Evolutionary conservation across 208 protist genomes (phyloP).

Genomic region (Herpetomonas samuelpessoai): DNA sequence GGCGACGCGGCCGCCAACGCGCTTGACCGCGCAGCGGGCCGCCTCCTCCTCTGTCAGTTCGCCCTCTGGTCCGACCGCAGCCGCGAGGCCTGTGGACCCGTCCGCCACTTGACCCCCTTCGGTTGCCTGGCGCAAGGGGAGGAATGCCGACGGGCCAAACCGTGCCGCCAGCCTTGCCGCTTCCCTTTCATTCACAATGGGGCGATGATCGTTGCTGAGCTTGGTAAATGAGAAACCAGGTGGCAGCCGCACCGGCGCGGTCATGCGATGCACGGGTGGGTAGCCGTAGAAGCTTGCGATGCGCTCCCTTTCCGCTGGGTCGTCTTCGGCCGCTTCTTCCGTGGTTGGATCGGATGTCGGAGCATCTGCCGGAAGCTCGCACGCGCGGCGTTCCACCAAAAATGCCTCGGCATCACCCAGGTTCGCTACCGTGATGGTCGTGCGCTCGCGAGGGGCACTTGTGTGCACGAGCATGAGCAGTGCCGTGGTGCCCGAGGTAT

Average conservation of each 20-base stretch:
- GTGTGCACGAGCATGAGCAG: conserved; percentile 6
- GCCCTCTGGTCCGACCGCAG: too few relatives aligned
- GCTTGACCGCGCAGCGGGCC: conserved; percentile 6
- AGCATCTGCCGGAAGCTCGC: background rate
- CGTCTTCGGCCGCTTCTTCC: background rate
- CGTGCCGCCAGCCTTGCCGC: background rate
- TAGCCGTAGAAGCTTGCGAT: background rate
- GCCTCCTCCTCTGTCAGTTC: background rate
- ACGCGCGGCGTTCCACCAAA: conserved; percentile 17
- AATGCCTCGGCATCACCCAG: conserved; percentile 23
- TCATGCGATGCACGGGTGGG: background rate
- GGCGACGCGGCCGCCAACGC: conserved; percentile 59
- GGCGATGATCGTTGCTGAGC: background rate
- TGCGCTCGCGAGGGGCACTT: background rate
- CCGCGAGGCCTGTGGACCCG: too few relatives aligned
- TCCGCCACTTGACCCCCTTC: too few relatives aligned
- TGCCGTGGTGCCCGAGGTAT: conserved; percentile 17
- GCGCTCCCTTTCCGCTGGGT: too few relatives aligned
- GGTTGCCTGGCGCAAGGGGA: background rate
- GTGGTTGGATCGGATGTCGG: too few relatives aligned
- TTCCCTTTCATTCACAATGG: background rate
- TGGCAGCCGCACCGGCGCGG: background rate
- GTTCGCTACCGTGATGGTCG: conserved; percentile 18
- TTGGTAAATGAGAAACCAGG: background rate
- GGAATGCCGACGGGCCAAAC: background rate